Evolutionary conservation across 2,329 filamentous ascomycete species (phyloP), one percentile per base, ranked within the genome.

Genomic region (Incumbomyces lentus): DNA sequence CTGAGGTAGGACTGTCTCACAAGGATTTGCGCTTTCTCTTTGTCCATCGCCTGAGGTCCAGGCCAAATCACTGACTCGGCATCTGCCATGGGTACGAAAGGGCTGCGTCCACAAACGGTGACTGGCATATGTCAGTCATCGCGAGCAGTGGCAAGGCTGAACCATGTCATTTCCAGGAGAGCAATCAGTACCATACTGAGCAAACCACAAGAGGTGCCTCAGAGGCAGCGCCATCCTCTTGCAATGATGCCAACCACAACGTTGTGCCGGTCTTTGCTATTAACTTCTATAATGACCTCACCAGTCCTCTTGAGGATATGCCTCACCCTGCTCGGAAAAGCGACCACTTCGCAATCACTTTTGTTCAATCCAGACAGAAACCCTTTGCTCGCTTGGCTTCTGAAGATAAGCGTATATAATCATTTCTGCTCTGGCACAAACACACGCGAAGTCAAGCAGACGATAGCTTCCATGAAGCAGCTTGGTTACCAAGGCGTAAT

Each of bases 381-480:
- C 53, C 63, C 63, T 1, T 16, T 74, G 3, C 56, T 76, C 8
- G 64, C 69, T 36, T 59, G 64, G 41, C 56, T 71, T 3, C 59
- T 72, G 22, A 68, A 69, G 52, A 65, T 68, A 41, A 63, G 71
- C 6, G 64, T 77, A 13, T 78, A 78, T 54, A 68, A 75, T 48
- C 75, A 78, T 38, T 78, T 78, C 58, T 77, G 74, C 50, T 74
- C 74, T 0, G 74, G 74, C 0, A 68, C 68, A 26, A 75, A 69
- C 43, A 64, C 66, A 35, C 44, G 49, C 1, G 73, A 76, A 46
- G 71, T 76, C 1, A 62, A 65, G 29, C 59, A 59, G 5, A 72
- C 68, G 0, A 65, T 74, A 17, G 56, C 61, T 2, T 61, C 62
- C 1, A 69, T 76, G 40, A 73, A 71, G 53, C 49, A 53, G 0